These are phyloP conservation scores for Leccinum insolens DNA, from an alignment of 1,284 basidiomycete genomes.

Conservation along the genomic window DNA sequence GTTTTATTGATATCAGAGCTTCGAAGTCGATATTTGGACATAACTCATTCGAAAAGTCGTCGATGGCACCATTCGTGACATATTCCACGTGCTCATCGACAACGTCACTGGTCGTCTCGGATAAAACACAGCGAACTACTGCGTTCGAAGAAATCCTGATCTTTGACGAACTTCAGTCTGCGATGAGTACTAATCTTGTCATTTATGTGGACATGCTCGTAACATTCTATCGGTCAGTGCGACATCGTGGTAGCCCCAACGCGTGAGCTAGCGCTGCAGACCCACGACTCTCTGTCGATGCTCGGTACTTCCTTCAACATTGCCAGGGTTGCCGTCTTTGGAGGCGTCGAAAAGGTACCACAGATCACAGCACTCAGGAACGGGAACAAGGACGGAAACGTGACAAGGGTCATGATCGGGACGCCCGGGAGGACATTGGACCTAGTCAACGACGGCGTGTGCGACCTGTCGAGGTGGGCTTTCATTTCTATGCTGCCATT, in stretches of 20 bases:
- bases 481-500: not conserved
- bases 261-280: slow-evolving; percentile 93
- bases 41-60: too few species aligned
- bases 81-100: too few species aligned
- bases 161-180: too few species aligned
- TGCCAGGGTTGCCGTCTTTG: slow-evolving; percentile 78
- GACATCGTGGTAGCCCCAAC: slow-evolving; percentile 87
- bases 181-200: too few species aligned
- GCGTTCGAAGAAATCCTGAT: too few species aligned
- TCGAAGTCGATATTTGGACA: too few species aligned
- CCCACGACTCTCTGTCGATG: slow-evolving; percentile 81
- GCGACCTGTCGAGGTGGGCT: slow-evolving; percentile 76
- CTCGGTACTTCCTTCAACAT: slow-evolving; percentile 74
- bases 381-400: slow-evolving; percentile 51
- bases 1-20: too few species aligned
- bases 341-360: slow-evolving; percentile 87
- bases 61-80: too few species aligned
- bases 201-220: too few species aligned
- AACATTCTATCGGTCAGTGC: too few species aligned
- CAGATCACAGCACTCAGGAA: slow-evolving; percentile 70
- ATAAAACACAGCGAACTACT: too few species aligned
- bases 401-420: slow-evolving; percentile 68
- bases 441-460: slow-evolving; percentile 82
- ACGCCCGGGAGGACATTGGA: slow-evolving; percentile 95
- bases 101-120: too few species aligned